These are phyloP conservation scores for Alisma plantagoaquatica DNA, from an alignment of 106 monocot species.

Conservation along the genomic window DNA sequence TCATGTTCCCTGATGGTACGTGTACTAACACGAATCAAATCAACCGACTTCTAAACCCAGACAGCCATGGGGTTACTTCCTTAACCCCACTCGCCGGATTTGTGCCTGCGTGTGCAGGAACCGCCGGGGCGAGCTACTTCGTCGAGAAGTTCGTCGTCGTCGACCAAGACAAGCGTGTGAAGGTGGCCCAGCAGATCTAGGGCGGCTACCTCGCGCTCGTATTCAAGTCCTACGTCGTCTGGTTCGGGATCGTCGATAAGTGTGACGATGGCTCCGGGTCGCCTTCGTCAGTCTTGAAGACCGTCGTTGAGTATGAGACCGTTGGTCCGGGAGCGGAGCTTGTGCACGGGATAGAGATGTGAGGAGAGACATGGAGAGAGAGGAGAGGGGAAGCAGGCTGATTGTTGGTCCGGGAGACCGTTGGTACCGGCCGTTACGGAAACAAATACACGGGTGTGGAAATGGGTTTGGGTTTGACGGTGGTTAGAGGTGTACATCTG, in stretches of 20 bases:
- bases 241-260: background rate
- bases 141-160: slow-evolving; percentile 5
- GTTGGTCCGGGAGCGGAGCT: no score
- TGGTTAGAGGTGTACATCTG: no score
- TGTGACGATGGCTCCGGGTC: no score
- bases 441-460: no score
- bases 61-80: no score
- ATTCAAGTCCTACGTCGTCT: background rate
- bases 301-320: slow-evolving; percentile 5
- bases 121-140: background rate
- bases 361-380: no score
- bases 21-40: background rate
- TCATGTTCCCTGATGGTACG: background rate
- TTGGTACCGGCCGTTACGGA: no score
- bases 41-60: background rate
- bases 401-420: no score
- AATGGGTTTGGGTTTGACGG: no score
- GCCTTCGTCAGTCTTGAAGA: background rate
- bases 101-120: background rate
- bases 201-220: slow-evolving; percentile 9
- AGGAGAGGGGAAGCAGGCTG: no score
- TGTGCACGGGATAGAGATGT: no score
- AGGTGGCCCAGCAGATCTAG: slow-evolving; percentile 1
- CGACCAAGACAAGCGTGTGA: slow-evolving; percentile 10
- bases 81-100: background rate